These are phyloP conservation scores for Cryptosporidium viatorum DNA, from an alignment of 169 alveolate species.

Conservation along the genomic window DNA sequence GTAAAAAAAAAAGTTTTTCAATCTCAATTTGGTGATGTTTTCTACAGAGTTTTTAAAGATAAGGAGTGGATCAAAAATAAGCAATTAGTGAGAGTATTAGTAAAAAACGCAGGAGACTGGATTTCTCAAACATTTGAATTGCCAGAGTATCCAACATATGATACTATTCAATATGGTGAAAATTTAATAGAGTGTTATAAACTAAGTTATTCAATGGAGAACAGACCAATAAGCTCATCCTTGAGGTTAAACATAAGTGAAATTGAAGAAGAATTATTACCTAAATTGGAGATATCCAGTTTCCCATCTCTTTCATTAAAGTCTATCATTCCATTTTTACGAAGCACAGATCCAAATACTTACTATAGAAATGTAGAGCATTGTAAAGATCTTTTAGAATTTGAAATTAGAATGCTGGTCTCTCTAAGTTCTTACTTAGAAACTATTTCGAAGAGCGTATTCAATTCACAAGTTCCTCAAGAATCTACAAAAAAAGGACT, in stretches of 20 bases:
- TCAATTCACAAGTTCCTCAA: slow-evolving; percentile 17
- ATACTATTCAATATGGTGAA: background rate
- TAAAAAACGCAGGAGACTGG: slow-evolving; percentile 55
- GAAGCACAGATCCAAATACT: slow-evolving; percentile 29
- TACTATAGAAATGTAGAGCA: slow-evolving; percentile 10
- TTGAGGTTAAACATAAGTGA: slow-evolving; percentile 9
- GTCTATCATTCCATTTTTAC: slow-evolving; percentile 39
- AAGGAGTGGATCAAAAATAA: slow-evolving; percentile 31
- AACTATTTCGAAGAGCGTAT: slow-evolving; percentile 21
- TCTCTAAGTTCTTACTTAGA: slow-evolving; percentile 59
- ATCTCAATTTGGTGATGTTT: slow-evolving; percentile 32
- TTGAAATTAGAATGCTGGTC: slow-evolving; percentile 39
- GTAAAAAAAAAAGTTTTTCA: slow-evolving; percentile 44
- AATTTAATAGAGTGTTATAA: slow-evolving; percentile 18
- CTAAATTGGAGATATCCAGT: slow-evolving; percentile 10
- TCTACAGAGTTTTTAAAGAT: slow-evolving; percentile 23
- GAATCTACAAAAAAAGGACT: slow-evolving; percentile 14
- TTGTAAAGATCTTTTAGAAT: slow-evolving; percentile 20
- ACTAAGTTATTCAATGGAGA: slow-evolving; percentile 46
- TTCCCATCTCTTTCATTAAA: slow-evolving; percentile 55
- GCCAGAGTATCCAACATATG: slow-evolving; percentile 41
- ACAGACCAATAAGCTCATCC: slow-evolving; percentile 25
- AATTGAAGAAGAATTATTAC: slow-evolving; percentile 1
- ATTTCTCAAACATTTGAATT: slow-evolving; percentile 45
- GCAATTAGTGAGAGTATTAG: slow-evolving; percentile 24